phyloP scores from a whole-genome alignment of 306 rosid genomes.

The Corylus americana region DNA sequence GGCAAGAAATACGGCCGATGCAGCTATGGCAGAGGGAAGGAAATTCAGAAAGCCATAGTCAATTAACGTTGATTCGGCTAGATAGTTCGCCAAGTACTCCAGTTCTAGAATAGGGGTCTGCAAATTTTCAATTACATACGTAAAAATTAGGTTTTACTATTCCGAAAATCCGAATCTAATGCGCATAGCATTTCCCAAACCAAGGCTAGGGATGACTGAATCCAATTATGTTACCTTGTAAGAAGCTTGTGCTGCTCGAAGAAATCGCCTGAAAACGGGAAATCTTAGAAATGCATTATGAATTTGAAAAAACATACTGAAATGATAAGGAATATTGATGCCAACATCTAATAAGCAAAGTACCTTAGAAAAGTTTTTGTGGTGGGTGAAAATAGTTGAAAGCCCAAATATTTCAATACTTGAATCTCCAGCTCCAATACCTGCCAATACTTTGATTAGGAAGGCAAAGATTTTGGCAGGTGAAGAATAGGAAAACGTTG shows the following conservation, averaged over 20 bases:
- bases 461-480: slow-evolving; percentile 19
- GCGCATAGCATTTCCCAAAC: slow-evolving; percentile 23
- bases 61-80: slow-evolving; percentile 76
- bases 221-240: slow-evolving; percentile 54
- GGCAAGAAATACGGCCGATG: slow-evolving; percentile 90
- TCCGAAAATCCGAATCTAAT: slow-evolving; percentile 8
- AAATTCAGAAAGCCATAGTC: slow-evolving; percentile 69
- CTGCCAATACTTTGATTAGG: slow-evolving; percentile 38
- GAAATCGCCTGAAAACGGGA: slow-evolving; percentile 73
- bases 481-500: slow-evolving; percentile 7
- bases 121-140: slow-evolving; percentile 19
- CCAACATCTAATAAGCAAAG: slow-evolving; percentile 12
- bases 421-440: slow-evolving; percentile 65
- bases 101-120: slow-evolving; percentile 81
- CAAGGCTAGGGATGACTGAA: slow-evolving; percentile 22
- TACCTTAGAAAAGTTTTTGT: slow-evolving; percentile 69
- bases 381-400: slow-evolving; percentile 66
- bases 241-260: slow-evolving; percentile 90
- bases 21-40: slow-evolving; percentile 84
- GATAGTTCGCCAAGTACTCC: slow-evolving; percentile 84
- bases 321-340: background rate
- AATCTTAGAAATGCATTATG: slow-evolving; percentile 21
- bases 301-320: background rate
- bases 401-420: slow-evolving; percentile 46
- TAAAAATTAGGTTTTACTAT: slow-evolving; percentile 22